Evolutionary conservation across 805 yeast species (phyloP).

Genomic region (Ogataea paradorogensis): DNA sequence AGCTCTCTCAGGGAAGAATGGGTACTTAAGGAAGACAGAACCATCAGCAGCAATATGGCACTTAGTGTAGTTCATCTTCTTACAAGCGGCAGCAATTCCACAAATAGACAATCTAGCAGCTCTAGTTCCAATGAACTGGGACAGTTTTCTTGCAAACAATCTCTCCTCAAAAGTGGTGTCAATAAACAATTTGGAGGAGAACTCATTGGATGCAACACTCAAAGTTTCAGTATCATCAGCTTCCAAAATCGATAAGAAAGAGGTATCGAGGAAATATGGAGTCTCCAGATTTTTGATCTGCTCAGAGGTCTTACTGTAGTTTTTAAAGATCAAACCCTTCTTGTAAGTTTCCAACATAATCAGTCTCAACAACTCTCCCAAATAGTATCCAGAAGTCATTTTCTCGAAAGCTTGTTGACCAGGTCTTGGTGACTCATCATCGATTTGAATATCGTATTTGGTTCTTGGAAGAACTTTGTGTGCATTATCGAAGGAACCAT

Average conservation of each 20-base stretch:
- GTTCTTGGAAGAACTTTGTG: constrained; percentile 87
- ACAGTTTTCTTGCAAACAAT: constrained; percentile 72
- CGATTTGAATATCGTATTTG: constrained; percentile 78
- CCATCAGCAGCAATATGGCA: constrained; percentile 98
- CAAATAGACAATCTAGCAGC: constrained; percentile 92
- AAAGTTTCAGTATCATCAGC: constrained; percentile 87
- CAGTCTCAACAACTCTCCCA: constrained; percentile 89
- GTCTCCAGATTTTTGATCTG: constrained; percentile 60
- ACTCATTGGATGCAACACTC: constrained; percentile 68
- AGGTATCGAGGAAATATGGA: constrained; percentile 81
- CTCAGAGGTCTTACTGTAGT: constrained; percentile 42
- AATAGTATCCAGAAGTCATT: constrained; percentile 96
- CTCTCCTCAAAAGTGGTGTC: constrained; percentile 78
- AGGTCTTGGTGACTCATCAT: constrained; percentile 91
- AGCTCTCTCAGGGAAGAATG: constrained; percentile 90
- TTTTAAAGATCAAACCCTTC: constrained; percentile 64
- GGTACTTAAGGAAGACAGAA: constrained; percentile 91
- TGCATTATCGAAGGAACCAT: constrained; percentile 97
- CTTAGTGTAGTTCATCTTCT: constrained; percentile 75
- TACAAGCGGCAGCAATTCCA: constrained; percentile 94
- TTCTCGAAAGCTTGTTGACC: constrained; percentile 97
- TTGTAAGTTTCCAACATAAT: constrained; percentile 70
- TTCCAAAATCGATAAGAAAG: constrained; percentile 83
- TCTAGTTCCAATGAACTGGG: constrained; percentile 89
- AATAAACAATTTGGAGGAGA: constrained; percentile 57